phyloP scores from a whole-genome alignment of 2,329 filamentous ascomycete species.

The Ustilaginoidea virens region DNA sequence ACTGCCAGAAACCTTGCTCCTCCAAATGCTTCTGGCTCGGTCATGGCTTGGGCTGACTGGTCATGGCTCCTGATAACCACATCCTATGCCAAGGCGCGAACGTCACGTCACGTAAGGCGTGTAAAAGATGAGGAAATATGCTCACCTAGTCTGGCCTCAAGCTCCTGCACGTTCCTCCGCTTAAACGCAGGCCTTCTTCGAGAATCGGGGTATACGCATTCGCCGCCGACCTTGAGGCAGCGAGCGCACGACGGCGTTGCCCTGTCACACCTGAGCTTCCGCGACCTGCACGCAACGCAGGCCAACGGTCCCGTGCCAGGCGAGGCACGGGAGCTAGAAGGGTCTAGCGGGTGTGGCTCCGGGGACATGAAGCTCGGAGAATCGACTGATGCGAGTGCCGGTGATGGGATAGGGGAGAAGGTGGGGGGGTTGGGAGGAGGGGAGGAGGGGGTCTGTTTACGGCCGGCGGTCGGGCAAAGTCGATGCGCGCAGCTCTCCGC shows the following conservation, averaged over 20 bases:
- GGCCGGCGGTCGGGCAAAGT: no score
- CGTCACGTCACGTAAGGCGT: no score
- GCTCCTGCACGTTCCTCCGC: conserved; percentile 75
- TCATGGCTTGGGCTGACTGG: no score
- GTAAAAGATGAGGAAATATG: no score
- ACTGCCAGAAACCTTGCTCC: no score
- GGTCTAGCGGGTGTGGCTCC: neutral
- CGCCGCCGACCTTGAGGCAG: conserved; percentile 57
- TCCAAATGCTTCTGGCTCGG: no score
- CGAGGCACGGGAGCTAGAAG: neutral
- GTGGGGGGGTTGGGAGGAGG: no score
- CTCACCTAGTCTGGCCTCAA: conserved; percentile 75
- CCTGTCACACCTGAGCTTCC: conserved; percentile 82
- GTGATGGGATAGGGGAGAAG: no score
- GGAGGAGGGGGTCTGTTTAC: no score
- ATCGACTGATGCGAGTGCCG: no score
- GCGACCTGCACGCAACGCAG: conserved; percentile 67
- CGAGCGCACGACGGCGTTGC: conserved; percentile 64
- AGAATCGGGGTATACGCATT: conserved; percentile 80
- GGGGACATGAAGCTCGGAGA: no score
- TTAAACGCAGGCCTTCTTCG: conserved; percentile 79
- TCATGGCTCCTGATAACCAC: neutral
- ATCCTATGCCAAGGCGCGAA: neutral
- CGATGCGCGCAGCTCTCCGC: no score
- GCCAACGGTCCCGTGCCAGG: conserved; percentile 40